Evolutionary conservation across 176 grass and related monocot species (phyloP).

Genomic region (Oryza glumipatula): DNA sequence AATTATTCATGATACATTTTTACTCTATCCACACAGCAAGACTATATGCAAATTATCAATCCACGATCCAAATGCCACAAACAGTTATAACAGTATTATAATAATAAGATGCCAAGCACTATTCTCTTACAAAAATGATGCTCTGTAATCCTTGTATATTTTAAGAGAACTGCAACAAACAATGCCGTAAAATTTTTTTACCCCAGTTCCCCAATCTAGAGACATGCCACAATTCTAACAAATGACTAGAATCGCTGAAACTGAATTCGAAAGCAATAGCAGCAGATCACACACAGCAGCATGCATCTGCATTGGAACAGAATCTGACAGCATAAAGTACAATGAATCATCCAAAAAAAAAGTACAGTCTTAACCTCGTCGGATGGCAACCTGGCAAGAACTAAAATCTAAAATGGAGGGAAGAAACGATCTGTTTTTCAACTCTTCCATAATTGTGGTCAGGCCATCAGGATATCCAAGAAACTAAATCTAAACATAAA

Average conservation of each 20-base stretch:
- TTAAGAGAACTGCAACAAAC: not conserved
- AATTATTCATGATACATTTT: not conserved
- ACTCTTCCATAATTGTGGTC: not conserved
- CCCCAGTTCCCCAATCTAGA: not conserved
- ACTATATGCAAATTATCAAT: not conserved
- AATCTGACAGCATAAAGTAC: constrained; percentile 15
- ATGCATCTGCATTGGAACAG: constrained; percentile 19
- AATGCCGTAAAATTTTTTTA: not conserved
- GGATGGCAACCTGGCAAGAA: not conserved
- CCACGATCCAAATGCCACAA: not conserved
- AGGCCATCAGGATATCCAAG: not conserved
- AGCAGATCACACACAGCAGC: not conserved
- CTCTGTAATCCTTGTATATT: not conserved
- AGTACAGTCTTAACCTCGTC: not conserved
- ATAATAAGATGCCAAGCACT: not conserved
- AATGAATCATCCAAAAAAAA: not conserved
- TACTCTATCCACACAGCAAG: not conserved
- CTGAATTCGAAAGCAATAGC: not conserved
- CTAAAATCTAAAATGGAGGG: not conserved
- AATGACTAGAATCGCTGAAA: constrained; percentile 4
- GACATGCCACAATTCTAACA: not conserved
- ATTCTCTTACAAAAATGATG: not conserved
- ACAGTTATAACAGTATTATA: not conserved
- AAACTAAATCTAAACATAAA: not conserved
- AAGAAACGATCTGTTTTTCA: not conserved